Evolutionary conservation across 2,329 filamentous ascomycete species (phyloP).

Genomic region (Clonostachys solani): DNA sequence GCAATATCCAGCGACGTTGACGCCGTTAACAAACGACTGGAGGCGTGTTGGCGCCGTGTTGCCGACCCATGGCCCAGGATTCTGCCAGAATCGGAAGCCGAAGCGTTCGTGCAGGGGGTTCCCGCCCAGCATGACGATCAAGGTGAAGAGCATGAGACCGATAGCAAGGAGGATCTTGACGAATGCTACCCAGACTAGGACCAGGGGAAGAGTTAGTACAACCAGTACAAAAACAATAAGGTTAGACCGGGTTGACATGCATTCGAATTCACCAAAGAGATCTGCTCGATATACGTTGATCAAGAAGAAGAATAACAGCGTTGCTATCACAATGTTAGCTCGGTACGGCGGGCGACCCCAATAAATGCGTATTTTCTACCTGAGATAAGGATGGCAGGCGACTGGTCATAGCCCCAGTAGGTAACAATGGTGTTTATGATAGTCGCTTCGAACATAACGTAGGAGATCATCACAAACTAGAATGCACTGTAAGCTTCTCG

Average conservation of each 20-base stretch:
- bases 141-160: conserved; percentile 1
- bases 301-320: neutral
- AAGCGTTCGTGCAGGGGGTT: conserved; percentile 1
- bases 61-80: conserved; percentile 1
- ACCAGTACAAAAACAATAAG: too few species aligned
- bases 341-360: too few species aligned
- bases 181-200: too few species aligned
- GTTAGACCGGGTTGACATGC: neutral
- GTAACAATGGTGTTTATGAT: neutral
- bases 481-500: neutral
- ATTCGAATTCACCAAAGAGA: neutral
- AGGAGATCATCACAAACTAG: neutral
- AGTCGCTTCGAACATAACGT: neutral
- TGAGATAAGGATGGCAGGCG: neutral
- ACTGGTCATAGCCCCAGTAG: neutral
- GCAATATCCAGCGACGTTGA: neutral
- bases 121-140: conserved; percentile 1
- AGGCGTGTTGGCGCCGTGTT: neutral
- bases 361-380: too few species aligned
- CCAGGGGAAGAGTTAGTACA: too few species aligned
- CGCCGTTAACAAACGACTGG: conserved; percentile 1
- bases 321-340: too few species aligned
- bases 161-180: neutral
- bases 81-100: conserved; percentile 3
- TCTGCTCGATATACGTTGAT: neutral